Evolutionary conservation across 2,329 filamentous ascomycete species (phyloP), one percentile per base, ranked within the genome.

Genomic region (Cytospora piceicola): DNA sequence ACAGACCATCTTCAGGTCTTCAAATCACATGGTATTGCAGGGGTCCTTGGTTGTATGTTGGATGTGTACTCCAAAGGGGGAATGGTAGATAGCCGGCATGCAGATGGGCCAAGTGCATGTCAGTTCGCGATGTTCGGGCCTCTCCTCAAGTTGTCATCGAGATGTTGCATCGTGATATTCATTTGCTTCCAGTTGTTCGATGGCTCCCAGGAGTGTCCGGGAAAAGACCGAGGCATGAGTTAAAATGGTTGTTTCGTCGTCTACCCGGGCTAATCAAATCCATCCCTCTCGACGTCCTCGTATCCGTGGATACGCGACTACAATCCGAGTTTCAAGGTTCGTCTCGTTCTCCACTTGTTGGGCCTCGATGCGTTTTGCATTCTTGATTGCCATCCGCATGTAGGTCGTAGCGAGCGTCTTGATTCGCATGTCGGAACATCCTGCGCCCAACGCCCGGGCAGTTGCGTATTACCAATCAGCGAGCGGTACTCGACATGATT

Each of bases 231-330:
- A 36, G 34, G 34, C 34, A 15, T 36, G 14, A 14, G 11, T 15
- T 36, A 15, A 36, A 36, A 15, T 36, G 14, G 34, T 36, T 36
- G 34, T 36, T 58, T 58, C 22, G 55, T 32, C 55, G 32, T 42
- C 55, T 39, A 42, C 55, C 55, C 55, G 55, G 55, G 54, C 55
- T 58, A 22, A 58, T 58, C 55, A 58, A 58, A 34, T 58, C 55
- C 24, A 42, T 58, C 22, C 55, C 55, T 42, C 55, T 58, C 55
- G 32, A 34, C 55, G 34, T 58, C 55, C 55, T 58, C 55, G 22
- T 58, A 36, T 39, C 27, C 32, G 55, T 42, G 32, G 20, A 34
- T 29, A 36, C 55, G 55, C 32, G 22, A 22, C 55, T 42, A 29
- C 55, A 34, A 39, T 12, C 17, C 55, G 55, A 58, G 34, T 42